Conservation (phyloP, 352 stramenopile genomes). For the Globisporangium radiosum region DNA sequence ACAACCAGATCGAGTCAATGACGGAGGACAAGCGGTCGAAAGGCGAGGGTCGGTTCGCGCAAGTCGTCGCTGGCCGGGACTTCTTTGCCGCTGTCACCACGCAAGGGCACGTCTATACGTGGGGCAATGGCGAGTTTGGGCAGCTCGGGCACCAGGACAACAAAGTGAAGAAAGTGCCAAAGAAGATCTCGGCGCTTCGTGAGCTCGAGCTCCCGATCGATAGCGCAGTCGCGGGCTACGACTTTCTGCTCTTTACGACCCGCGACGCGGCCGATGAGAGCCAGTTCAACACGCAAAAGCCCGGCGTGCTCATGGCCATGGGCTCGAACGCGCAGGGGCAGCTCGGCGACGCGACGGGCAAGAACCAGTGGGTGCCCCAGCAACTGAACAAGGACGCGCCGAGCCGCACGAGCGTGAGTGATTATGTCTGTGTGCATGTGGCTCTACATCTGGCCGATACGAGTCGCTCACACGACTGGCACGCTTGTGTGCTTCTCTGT, state of each 20-base stretch:
- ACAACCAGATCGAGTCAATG: slow-evolving; percentile 47
- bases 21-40: slow-evolving; percentile 73
- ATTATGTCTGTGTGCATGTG: not conserved
- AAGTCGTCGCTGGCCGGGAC: slow-evolving; percentile 46
- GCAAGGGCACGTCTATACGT: slow-evolving; percentile 70
- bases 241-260: slow-evolving; percentile 73
- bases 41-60: slow-evolving; percentile 52
- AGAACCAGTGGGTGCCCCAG: slow-evolving; percentile 81
- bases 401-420: slow-evolving; percentile 40
- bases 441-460: not conserved
- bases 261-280: slow-evolving; percentile 54
- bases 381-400: slow-evolving; percentile 66
- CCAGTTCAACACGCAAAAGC: slow-evolving; percentile 72
- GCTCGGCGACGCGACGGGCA: slow-evolving; percentile 54
- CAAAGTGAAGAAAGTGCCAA: slow-evolving; percentile 80
- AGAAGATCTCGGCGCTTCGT: slow-evolving; percentile 79
- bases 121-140: slow-evolving; percentile 68
- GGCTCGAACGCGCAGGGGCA: slow-evolving; percentile 66
- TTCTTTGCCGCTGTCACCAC: slow-evolving; percentile 54
- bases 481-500: not conserved
- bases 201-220: slow-evolving; percentile 72
- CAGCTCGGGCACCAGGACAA: slow-evolving; percentile 82
- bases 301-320: slow-evolving; percentile 79
- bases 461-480: not conserved
- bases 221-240: slow-evolving; percentile 41